phyloP scores from a whole-genome alignment of 192 early-diverging fungal species.

The Gamsiella multidivaricata region DNA sequence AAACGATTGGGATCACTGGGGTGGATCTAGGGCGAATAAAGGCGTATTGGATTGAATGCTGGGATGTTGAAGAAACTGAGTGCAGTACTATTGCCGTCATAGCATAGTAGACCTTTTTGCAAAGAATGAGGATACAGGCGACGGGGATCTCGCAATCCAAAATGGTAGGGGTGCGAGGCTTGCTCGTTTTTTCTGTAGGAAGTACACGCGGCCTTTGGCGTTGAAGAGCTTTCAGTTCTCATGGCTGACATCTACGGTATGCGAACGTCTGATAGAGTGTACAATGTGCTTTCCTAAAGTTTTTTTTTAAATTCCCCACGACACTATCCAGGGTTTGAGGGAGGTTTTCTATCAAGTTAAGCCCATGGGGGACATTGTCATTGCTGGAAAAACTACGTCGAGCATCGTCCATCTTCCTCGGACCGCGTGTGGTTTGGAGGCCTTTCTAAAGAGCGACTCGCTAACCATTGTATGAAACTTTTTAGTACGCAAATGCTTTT shows the following conservation, averaged over 20 bases:
- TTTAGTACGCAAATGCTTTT: not conserved
- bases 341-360: not conserved
- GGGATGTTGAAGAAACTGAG: too few species aligned
- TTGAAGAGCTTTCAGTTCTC: not conserved
- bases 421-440: not conserved
- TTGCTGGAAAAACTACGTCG: not conserved
- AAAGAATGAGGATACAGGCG: too few species aligned
- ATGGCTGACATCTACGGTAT: slow-evolving; percentile 3
- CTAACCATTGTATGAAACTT: slow-evolving; percentile 7
- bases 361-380: slow-evolving; percentile 1
- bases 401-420: slow-evolving; percentile 1
- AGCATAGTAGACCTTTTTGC: too few species aligned
- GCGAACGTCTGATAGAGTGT: not conserved
- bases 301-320: not conserved
- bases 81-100: too few species aligned
- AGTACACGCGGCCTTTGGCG: not conserved
- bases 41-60: too few species aligned
- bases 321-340: not conserved
- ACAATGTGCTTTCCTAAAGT: not conserved
- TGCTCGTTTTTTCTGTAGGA: too few species aligned
- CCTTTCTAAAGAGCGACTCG: not conserved
- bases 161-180: too few species aligned
- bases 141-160: too few species aligned
- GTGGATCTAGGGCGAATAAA: too few species aligned
- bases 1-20: too few species aligned